Base-by-base conservation (phyloP, 148 eudicot genomes). In the Vaccinium macrocarpon region DNA sequence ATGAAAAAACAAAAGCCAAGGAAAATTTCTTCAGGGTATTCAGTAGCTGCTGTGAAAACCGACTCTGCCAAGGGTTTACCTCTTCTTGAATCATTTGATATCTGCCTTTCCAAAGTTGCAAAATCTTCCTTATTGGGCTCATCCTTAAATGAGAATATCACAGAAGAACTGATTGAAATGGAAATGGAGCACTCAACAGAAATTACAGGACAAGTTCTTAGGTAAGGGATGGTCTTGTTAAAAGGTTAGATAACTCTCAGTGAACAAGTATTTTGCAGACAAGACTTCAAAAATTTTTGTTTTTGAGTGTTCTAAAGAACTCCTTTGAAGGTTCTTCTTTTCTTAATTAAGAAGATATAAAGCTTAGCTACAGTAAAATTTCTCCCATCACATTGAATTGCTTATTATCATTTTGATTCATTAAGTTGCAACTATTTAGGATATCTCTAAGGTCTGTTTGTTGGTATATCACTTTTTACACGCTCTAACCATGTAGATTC, bases 201-300 rank as follows among this genome's bases (percentile, higher is more conserved):
- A 73, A 61, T 48, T 55, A 81, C 82, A 59, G 29, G 38, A 12
- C 72, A 81, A 86, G 85, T 94, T 52, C 84, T 91, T 77, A 82
- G 90, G 81, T 91, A 91, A 16, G 95, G 97, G 81, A 94, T 94
- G 95, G 88, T 94, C 59, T 84, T 90, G 77, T 79, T 94, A 19
- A 92, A 88, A 88, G 52, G 70, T 38, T 92, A 84, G 84, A 35
- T 94, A 83, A 71, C 90, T 25, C 82, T 57, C 13, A 53, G 16
- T 8, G 90, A 92, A 66, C 95, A 92, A 93, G 97, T 92, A 66
- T 23, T 76, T n/a, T 12, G 29, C 79, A 19, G 19, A 76, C 18
- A 14, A 23, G 1, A 49, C 57, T 76, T 32, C 55, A 73, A 48
- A 11, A 9, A 19, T 35, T n/a, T 49, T 0, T 46, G 79, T 49